These are phyloP conservation scores for Monilinia vaccinii-corymbosi DNA, from an alignment of 2,329 filamentous ascomycete genomes.

Conservation along the genomic window DNA sequence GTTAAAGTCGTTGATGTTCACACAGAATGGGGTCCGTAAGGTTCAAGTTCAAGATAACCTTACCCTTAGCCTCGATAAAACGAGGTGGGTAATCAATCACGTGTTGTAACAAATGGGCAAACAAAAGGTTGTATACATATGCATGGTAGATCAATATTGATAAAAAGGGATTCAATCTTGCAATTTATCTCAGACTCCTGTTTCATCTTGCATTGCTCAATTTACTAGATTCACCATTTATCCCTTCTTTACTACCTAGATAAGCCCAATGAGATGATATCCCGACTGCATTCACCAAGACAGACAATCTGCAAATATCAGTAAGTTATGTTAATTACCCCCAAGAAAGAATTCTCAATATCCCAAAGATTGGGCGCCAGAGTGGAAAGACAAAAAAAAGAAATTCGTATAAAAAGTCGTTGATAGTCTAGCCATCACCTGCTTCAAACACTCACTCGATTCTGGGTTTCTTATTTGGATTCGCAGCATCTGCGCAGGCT, in stretches of 20 bases:
- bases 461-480: conserved; percentile 16
- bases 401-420: conserved; percentile 8
- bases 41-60: not conserved
- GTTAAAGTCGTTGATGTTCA: not conserved
- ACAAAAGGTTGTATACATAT: no score
- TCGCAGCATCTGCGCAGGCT: conserved; percentile 21
- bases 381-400: conserved; percentile 7
- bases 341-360: not conserved
- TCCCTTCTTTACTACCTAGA: not conserved
- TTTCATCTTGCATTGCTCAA: no score
- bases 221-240: no score
- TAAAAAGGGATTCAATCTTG: no score
- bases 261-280: not conserved
- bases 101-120: not conserved
- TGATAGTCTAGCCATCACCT: not conserved
- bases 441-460: conserved; percentile 6
- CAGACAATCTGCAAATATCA: not conserved
- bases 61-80: not conserved
- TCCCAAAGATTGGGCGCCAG: not conserved
- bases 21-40: not conserved
- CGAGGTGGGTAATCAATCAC: not conserved
- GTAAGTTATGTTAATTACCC: no score
- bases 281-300: not conserved
- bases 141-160: no score
- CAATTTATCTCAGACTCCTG: no score